Conservation (phyloP, 345 rosid species). For the Leavenworthia alabamica region DNA sequence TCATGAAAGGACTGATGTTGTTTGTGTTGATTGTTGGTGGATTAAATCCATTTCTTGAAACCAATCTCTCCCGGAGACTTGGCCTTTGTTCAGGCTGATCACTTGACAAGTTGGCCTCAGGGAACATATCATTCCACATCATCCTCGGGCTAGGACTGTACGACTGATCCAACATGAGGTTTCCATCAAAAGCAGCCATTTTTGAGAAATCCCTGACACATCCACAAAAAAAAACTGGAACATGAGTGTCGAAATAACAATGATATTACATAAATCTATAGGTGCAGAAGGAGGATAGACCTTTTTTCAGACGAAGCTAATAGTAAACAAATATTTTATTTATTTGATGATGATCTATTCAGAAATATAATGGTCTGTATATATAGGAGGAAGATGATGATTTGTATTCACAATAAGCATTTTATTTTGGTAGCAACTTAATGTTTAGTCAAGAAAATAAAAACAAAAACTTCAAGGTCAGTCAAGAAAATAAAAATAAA, state of each 20-base stretch:
- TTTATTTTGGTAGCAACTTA: too few relatives aligned
- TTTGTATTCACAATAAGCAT: too few relatives aligned
- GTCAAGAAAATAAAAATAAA: too few relatives aligned
- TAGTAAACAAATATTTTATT: too few relatives aligned
- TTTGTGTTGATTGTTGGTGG: neutral
- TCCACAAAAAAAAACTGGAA: neutral
- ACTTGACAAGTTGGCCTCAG: neutral
- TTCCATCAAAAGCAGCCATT: constrained; percentile 9
- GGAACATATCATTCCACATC: constrained; percentile 5
- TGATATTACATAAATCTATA: too few relatives aligned
- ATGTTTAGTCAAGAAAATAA: too few relatives aligned
- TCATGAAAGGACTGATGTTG: neutral
- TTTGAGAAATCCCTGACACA: neutral
- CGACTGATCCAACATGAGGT: neutral
- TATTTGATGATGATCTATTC: too few relatives aligned
- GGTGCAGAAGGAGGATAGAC: too few relatives aligned
- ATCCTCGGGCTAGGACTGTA: constrained; percentile 6
- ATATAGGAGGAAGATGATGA: too few relatives aligned
- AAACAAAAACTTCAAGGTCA: too few relatives aligned
- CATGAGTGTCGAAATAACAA: neutral
- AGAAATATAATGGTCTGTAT: too few relatives aligned
- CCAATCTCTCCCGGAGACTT: constrained; percentile 4
- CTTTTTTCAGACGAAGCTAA: too few relatives aligned
- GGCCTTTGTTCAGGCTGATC: neutral
- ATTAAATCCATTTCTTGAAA: neutral